Percentiles rank a stretch among this genome's conserved stretches.
These are phyloP conservation scores for Striga asiatica DNA, from an alignment of 257 asterid genomes.

Conservation along the genomic window DNA sequence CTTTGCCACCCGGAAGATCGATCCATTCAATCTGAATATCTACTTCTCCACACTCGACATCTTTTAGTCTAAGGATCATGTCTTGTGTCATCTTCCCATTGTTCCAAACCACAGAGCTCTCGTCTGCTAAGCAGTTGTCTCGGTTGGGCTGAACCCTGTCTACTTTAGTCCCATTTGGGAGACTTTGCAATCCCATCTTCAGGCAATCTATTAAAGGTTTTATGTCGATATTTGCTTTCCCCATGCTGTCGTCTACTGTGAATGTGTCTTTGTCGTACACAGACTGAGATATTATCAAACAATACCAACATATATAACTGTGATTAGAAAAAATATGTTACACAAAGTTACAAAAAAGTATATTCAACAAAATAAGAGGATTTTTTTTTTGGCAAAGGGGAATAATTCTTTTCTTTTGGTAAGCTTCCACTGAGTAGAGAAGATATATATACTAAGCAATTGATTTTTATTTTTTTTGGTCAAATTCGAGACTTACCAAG, in stretches of 20 bases:
- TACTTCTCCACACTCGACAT: constrained; percentile 60
- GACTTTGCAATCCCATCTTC: constrained; percentile 34
- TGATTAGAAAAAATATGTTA: no score
- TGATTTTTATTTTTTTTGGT: no score
- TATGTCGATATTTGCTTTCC: constrained; percentile 50
- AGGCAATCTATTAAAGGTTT: constrained; percentile 37
- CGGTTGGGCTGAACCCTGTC: constrained; percentile 40
- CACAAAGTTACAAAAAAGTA: no score
- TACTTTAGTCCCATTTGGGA: constrained; percentile 54
- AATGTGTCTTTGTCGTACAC: constrained; percentile 81
- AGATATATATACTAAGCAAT: no score
- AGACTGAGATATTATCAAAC: no score
- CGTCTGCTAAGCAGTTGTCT: constrained; percentile 44
- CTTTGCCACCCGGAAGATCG: constrained; percentile 32
- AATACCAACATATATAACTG: no score
- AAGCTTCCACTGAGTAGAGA: no score
- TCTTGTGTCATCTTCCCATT: constrained; percentile 61
- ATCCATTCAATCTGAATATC: constrained; percentile 63
- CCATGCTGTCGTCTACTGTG: constrained; percentile 69
- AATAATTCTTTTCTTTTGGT: no score
- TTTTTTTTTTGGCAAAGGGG: no score
- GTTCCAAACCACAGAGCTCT: constrained; percentile 53
- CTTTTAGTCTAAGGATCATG: constrained; percentile 44
- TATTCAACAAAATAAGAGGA: no score
- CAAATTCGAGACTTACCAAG: constrained; percentile 48